Evolutionary conservation across 148 eudicot species (phyloP).

Genomic region (Spergularia marina): DNA sequence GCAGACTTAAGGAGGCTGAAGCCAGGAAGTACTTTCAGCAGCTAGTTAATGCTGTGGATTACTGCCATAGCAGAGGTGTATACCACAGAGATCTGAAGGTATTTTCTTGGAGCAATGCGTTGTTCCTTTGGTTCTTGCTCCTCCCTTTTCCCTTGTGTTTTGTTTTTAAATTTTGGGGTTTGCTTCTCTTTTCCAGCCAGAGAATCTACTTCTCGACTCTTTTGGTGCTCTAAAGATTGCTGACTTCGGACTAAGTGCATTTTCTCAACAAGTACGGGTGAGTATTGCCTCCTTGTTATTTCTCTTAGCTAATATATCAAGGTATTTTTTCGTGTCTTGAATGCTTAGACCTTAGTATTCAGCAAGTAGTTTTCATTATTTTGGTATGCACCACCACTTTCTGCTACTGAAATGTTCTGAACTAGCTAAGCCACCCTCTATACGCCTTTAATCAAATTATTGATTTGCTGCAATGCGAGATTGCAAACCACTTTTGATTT

Average conservation of each 20-base stretch:
- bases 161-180: not conserved
- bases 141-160: not conserved
- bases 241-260: conserved; percentile 84
- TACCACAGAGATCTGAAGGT: conserved; percentile 95
- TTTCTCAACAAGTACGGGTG: conserved; percentile 79
- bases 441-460: not conserved
- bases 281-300: conserved; percentile 19
- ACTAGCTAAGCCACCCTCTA: not conserved
- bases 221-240: conserved; percentile 79
- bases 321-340: not conserved
- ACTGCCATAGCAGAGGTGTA: conserved; percentile 96
- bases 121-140: not conserved
- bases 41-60: conserved; percentile 87
- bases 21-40: conserved; percentile 90
- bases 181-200: conserved; percentile 47
- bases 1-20: conserved; percentile 73
- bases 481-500: not conserved
- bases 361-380: not conserved
- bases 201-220: conserved; percentile 77
- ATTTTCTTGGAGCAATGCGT: not conserved
- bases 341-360: not conserved
- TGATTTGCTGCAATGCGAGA: not conserved
- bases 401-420: not conserved
- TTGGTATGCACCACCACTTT: not conserved
- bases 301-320: not conserved